A percentile compares a stretch with the other conserved stretches of the same genome.
Evolutionary conservation across 768 basidiomycete genomes (phyloP).

Genomic region (Termitomyces sp.): DNA sequence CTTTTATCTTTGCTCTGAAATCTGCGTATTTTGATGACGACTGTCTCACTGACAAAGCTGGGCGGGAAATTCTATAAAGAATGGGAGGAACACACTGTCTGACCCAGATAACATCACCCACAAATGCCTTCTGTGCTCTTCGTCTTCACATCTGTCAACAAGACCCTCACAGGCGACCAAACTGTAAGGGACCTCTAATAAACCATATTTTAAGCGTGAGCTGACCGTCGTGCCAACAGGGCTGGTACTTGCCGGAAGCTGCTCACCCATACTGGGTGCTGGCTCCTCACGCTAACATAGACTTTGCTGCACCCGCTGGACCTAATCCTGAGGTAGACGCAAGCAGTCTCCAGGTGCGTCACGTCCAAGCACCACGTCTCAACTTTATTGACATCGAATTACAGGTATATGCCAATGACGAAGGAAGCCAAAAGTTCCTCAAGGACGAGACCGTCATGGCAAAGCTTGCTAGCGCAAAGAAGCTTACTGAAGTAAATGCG

Average conservation of each 20-base stretch:
- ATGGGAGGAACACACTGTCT: background rate
- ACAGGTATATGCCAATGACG: conserved; percentile 52
- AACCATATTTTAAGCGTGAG: background rate
- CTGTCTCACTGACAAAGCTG: background rate
- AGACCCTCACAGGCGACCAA: conserved; percentile 47
- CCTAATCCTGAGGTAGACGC: conserved; percentile 72
- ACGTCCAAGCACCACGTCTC: background rate
- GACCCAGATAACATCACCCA: conserved; percentile 5
- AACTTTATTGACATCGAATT: background rate
- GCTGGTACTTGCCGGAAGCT: conserved; percentile 78
- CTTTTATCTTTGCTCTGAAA: background rate
- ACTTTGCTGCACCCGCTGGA: conserved; percentile 60
- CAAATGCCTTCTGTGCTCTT: conserved; percentile 58
- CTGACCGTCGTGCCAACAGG: conserved; percentile 34
- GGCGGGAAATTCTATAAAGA: background rate
- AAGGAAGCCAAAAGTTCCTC: conserved; percentile 56
- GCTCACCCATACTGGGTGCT: conserved; percentile 71
- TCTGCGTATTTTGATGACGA: background rate
- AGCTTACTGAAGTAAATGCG: conserved; percentile 55
- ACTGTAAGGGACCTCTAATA: conserved; percentile 38
- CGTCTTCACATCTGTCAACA: conserved; percentile 69
- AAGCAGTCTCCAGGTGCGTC: conserved; percentile 46
- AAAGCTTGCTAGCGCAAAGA: conserved; percentile 57
- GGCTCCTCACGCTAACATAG: conserved; percentile 47
- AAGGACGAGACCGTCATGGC: conserved; percentile 49